Evolutionary conservation across 345 rosid species (phyloP).

Genomic region (Camelina laxa): DNA sequence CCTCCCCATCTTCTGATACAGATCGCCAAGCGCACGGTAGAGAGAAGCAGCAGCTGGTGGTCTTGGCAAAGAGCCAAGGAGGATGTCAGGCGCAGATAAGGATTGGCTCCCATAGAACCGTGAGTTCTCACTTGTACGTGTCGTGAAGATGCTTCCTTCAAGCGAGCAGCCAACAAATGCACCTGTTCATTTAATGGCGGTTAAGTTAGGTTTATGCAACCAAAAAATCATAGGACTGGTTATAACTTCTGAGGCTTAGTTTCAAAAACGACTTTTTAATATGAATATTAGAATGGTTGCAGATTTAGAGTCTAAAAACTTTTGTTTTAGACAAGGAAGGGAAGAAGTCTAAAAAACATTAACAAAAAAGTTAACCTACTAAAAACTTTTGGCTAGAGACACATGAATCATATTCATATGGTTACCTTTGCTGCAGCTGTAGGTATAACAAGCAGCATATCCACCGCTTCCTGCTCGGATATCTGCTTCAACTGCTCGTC

Average conservation of each 20-base stretch:
- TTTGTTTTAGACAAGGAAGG: not conserved
- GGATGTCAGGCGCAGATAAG: slow-evolving; percentile 68
- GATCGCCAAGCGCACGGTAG: slow-evolving; percentile 72
- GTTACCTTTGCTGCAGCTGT: slow-evolving; percentile 98
- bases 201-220: slow-evolving; percentile 12
- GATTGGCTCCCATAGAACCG: slow-evolving; percentile 91
- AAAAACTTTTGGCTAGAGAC: not conserved
- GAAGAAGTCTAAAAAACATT: not conserved
- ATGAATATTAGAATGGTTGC: not conserved
- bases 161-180: slow-evolving; percentile 95
- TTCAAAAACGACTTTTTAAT: not conserved
- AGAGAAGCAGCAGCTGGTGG: slow-evolving; percentile 92
- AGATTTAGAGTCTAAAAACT: not conserved
- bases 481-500: slow-evolving; percentile 90
- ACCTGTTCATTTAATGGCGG: slow-evolving; percentile 52
- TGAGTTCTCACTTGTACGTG: slow-evolving; percentile 71
- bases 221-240: too few relatives aligned
- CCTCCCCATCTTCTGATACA: slow-evolving; percentile 61
- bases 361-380: not conserved
- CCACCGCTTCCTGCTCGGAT: slow-evolving; percentile 94
- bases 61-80: slow-evolving; percentile 76
- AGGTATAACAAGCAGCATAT: slow-evolving; percentile 93
- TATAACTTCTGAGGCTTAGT: not conserved
- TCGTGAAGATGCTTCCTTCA: slow-evolving; percentile 83
- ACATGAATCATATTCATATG: slow-evolving; percentile 11